Base-by-base conservation (phyloP, 352 stramenopile species). In the Thraustochytrium striatum region DNA sequence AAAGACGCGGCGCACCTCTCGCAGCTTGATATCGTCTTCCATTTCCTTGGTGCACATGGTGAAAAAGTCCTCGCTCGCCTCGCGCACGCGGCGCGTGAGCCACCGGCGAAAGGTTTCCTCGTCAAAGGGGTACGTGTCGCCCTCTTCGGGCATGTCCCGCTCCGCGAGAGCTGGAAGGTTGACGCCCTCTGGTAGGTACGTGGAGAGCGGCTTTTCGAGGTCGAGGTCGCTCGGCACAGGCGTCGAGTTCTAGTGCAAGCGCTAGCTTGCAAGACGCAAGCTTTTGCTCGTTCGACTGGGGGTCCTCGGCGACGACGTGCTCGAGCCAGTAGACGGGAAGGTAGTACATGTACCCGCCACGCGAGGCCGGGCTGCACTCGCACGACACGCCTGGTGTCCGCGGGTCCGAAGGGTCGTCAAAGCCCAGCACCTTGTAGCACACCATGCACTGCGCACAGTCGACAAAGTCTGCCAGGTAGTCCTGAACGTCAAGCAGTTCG, bases 321-420 rank as follows among this genome's bases (percentile, higher is more conserved):
- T 80, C 70, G 3, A 80, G 33, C 53, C 52, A 80, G 61, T 72
- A 80, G 35, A 80, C 70, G 21, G 70, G 70, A 8, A 80, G 70
- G 28, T 59, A 38, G 32, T 80, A 80, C n/a, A 75, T 28, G 7
- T 35, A 32, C 13, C 70, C 70, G 28, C 70, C 70, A 19, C 58
- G 38, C 36, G 70, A 80, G 25, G 32, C 58, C 11, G 70, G 70
- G 38, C 41, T 72, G 57, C 70, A 80, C 11, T 7, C 13, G 36
- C 70, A 80, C 21, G 32, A 44, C 21, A 19, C 8, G 8, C 32
- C 43, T 3, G 43, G 43, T 7, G 65, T 75, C 0, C 65, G 65
- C 25, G 65, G 65, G 30, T 75, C 50, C 7, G 41, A 28, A 7
- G 28, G n/a, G 25, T 72, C 39, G 19, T 80, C 70, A 21, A 80